Evolutionary conservation across 139 green algal species (phyloP), one percentile per base, ranked within the genome.

Genomic region (Pleodorina starrii): DNA sequence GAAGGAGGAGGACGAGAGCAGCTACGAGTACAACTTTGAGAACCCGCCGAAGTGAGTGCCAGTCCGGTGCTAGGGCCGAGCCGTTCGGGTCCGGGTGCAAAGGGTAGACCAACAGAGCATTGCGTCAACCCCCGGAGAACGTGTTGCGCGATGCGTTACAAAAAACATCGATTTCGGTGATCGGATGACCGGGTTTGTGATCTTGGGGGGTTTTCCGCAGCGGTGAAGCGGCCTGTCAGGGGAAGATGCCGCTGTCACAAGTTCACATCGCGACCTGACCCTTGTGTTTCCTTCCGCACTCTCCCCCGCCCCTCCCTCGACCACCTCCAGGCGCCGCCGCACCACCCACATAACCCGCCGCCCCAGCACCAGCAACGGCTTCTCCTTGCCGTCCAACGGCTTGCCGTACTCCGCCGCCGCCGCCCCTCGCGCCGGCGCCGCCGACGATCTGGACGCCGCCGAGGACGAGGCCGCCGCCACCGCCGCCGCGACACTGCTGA

Each of bases 11-110:
- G 42, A 78, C 42, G 81, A 87, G 1, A 5, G 66, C 42, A n/a
- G 79, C 36, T 73, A 9, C 51, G 60, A 87, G 5, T 75, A 66
- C 60, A 87, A 87, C 81, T 87, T 87, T 35, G 81, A 77, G n/a
- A 87, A 87, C 57, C 60, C 60, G 40, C 81, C 81, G 42, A 87
- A 87, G 81, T 87, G 81, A 48, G 80, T 54, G 1, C 1, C 38
- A n/a, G 19, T 7, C 54, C 9, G 54, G 25, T 9, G 54, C 54
- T 66, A 32, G 54, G 21, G 54, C 9, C 54, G 7, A 32, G 54
- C 25, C 54, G 5, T 66, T 12, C 54, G n/a, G n/a, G n/a, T n/a
- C n/a, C n/a, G n/a, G n/a, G n/a, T n/a, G n/a, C n/a, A n/a, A n/a
- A n/a, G n/a, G n/a, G n/a, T n/a, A n/a, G n/a, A n/a, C n/a, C n/a